Percentiles rank a stretch among this genome's conserved stretches.
These are phyloP conservation scores for Lasiosphaeriaceae sp. DNA, from an alignment of 495 filamentous ascomycete genomes.

Conservation along the genomic window DNA sequence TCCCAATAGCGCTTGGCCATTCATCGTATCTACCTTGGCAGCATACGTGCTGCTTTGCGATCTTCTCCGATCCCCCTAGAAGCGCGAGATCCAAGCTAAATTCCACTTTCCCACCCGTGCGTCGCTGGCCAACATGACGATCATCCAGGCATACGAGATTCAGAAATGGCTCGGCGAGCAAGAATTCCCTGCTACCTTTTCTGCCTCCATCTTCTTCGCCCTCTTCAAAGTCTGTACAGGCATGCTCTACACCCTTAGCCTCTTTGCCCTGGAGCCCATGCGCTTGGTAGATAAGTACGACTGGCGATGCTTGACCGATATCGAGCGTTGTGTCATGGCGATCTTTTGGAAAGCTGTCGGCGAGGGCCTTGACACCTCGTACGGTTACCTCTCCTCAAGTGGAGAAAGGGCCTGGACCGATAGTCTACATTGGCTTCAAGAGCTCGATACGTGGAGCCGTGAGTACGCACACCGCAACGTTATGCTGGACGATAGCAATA, in stretches of 20 bases:
- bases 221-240: background rate
- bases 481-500: background rate
- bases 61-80: background rate
- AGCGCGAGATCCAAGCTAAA: background rate
- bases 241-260: background rate
- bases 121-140: conserved; percentile 1
- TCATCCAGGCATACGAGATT: background rate
- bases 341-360: background rate
- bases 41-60: background rate
- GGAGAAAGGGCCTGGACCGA: background rate
- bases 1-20: background rate
- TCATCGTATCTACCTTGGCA: background rate
- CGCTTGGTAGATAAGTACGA: background rate
- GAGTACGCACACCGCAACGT: background rate
- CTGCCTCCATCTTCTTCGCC: background rate
- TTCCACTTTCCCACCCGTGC: background rate
- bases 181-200: background rate
- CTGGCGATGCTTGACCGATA: background rate
- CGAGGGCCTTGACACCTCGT: background rate
- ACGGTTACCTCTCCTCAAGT: background rate
- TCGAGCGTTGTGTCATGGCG: background rate
- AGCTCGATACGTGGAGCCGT: background rate
- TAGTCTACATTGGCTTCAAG: background rate
- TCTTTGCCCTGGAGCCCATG: background rate
- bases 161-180: background rate